These are phyloP conservation scores for Kodamaea restingae DNA, from an alignment of 805 yeast genomes.

Conservation along the genomic window DNA sequence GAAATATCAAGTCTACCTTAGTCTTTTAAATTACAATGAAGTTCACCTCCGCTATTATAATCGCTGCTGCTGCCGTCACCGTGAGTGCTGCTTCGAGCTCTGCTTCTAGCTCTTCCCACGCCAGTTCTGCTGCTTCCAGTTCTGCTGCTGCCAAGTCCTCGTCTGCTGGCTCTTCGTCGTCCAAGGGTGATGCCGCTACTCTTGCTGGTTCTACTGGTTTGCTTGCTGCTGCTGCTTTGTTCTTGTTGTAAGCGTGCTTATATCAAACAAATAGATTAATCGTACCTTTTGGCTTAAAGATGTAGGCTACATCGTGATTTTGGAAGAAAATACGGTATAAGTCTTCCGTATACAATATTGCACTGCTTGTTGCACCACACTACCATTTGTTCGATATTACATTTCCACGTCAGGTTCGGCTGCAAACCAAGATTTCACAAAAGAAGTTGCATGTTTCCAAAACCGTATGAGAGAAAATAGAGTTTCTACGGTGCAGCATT, in stretches of 20 bases:
- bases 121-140: constrained; percentile 4
- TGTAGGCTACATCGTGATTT: no score
- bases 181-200: constrained; percentile 12
- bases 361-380: no score
- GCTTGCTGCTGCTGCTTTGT: constrained; percentile 24
- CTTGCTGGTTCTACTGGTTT: constrained; percentile 19
- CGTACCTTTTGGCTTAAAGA: no score
- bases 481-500: no score
- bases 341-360: no score
- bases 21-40: constrained; percentile 10
- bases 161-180: constrained; percentile 4
- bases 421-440: no score
- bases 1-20: not conserved
- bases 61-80: constrained; percentile 12
- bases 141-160: constrained; percentile 7
- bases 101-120: not conserved
- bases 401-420: no score
- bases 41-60: constrained; percentile 12
- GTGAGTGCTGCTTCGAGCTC: constrained; percentile 9
- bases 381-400: no score
- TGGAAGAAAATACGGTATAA: no score
- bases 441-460: no score
- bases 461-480: no score
- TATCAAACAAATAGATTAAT: not conserved
- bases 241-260: constrained; percentile 18